Percentiles rank a stretch among this genome's conserved stretches.
Evolutionary conservation across 164 flowering plant species (phyloP).

Genomic region (Tetrastigma voinierianum): DNA sequence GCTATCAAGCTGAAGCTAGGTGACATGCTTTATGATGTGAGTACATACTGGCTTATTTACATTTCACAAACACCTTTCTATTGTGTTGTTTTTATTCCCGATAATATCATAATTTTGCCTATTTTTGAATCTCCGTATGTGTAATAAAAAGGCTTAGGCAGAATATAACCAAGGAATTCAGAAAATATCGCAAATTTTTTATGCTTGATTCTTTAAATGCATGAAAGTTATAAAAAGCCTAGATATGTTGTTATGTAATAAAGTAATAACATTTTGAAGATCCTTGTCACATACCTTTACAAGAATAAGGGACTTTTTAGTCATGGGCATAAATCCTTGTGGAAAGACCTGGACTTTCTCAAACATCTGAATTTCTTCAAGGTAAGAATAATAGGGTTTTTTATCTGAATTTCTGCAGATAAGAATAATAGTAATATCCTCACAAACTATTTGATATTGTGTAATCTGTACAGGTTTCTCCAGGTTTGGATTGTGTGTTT

Average conservation of each 20-base stretch:
- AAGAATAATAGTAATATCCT: no score
- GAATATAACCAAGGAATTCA: background rate
- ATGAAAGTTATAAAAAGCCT: background rate
- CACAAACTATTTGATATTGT: background rate
- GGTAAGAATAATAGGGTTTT: no score
- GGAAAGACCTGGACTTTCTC: no score
- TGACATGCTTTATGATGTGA: constrained; percentile 56
- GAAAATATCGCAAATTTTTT: background rate
- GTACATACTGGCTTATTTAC: no score
- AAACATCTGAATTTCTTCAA: no score
- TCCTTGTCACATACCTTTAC: background rate
- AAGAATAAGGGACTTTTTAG: background rate
- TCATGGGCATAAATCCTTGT: no score
- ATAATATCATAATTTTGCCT: background rate
- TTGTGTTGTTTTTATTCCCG: background rate
- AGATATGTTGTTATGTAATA: background rate
- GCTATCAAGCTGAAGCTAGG: constrained; percentile 65
- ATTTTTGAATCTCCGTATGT: background rate
- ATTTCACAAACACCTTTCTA: no score
- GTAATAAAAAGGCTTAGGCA: background rate
- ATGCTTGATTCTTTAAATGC: background rate
- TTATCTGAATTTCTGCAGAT: no score
- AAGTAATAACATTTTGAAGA: background rate
- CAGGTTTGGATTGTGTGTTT: constrained; percentile 51
- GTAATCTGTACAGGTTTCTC: constrained; percentile 43